Conservation (phyloP, 805 yeast species). For the Teunomyces funiuensis region DNA sequence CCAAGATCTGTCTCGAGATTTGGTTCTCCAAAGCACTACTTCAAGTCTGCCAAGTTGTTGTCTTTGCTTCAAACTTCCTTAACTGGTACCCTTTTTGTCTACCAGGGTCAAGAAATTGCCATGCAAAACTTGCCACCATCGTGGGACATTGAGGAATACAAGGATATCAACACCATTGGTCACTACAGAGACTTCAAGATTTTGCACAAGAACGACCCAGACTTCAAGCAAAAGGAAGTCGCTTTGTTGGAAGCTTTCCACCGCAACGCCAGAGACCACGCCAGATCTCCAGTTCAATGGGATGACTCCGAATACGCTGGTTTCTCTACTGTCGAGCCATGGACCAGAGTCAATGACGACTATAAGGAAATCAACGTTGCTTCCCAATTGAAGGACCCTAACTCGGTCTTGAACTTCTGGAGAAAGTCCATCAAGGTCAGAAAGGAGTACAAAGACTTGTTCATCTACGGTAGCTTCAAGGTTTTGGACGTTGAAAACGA, state of each 20-base stretch:
- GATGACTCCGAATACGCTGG: conserved; percentile 44
- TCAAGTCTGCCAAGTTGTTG: conserved; percentile 47
- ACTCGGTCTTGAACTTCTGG: conserved; percentile 49
- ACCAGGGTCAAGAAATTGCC: conserved; percentile 64
- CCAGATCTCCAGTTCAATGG: conserved; percentile 62
- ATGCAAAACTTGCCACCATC: conserved; percentile 47
- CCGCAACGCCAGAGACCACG: conserved; percentile 49
- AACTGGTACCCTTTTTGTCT: conserved; percentile 55
- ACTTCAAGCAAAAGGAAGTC: conserved; percentile 19
- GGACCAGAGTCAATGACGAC: conserved; percentile 54
- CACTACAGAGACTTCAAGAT: conserved; percentile 35
- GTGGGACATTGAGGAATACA: conserved; percentile 51
- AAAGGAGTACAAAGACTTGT: conserved; percentile 42
- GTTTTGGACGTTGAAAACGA: conserved; percentile 44
- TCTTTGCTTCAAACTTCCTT: conserved; percentile 45
- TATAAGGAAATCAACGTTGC: conserved; percentile 50
- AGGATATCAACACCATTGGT: conserved; percentile 49
- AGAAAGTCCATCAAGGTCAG: conserved; percentile 42
- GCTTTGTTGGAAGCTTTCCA: conserved; percentile 33
- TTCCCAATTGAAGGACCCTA: conserved; percentile 43
- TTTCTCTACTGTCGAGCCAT: conserved; percentile 48
- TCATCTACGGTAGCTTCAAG: conserved; percentile 48
- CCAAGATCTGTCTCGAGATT: conserved; percentile 54
- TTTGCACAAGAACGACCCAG: conserved; percentile 23
- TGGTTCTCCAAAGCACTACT: conserved; percentile 34